Conservation (phyloP, 164 flowering plant genomes). For the Taxillus chinensis region DNA sequence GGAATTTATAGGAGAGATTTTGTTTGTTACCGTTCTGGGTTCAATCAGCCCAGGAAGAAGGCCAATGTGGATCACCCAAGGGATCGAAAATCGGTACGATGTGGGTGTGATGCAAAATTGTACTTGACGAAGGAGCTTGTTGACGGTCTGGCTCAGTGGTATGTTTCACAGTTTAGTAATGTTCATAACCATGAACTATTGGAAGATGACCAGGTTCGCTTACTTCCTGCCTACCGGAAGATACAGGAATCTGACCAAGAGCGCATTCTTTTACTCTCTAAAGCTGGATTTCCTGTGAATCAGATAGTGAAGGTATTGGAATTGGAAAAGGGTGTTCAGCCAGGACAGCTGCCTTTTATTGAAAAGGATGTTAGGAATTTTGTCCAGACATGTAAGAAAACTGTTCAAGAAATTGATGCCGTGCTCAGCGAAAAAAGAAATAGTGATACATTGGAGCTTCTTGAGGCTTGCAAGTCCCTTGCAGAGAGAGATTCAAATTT, state of each 20-base stretch:
- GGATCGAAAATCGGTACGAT: slow-evolving; percentile 31
- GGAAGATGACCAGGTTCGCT: slow-evolving; percentile 32
- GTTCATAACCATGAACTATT: slow-evolving; percentile 34
- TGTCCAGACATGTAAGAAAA: slow-evolving; percentile 25
- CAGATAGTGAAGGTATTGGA: slow-evolving; percentile 29
- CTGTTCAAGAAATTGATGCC: slow-evolving; percentile 33
- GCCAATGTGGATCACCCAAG: slow-evolving; percentile 33
- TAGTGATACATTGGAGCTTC: slow-evolving; percentile 24
- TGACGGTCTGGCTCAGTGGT: slow-evolving; percentile 27
- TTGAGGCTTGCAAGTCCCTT: slow-evolving; percentile 26
- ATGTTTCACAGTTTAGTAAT: slow-evolving; percentile 30
- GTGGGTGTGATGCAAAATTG: slow-evolving; percentile 35
- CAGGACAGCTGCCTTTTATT: slow-evolving; percentile 31
- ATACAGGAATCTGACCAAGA: slow-evolving; percentile 32
- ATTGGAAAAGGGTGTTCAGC: slow-evolving; percentile 29
- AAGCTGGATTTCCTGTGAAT: slow-evolving; percentile 34
- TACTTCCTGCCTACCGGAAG: slow-evolving; percentile 34
- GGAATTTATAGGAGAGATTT: slow-evolving; percentile 29
- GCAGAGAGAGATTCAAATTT: slow-evolving; percentile 22
- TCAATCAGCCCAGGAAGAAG: slow-evolving; percentile 28
- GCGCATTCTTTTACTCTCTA: slow-evolving; percentile 26
- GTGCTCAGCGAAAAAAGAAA: slow-evolving; percentile 26
- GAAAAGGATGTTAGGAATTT: slow-evolving; percentile 35
- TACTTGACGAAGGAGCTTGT: slow-evolving; percentile 26
- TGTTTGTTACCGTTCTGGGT: slow-evolving; percentile 35